Base-by-base conservation (phyloP, 257 asterid species). In the Dorcoceras hygrometricum region DNA sequence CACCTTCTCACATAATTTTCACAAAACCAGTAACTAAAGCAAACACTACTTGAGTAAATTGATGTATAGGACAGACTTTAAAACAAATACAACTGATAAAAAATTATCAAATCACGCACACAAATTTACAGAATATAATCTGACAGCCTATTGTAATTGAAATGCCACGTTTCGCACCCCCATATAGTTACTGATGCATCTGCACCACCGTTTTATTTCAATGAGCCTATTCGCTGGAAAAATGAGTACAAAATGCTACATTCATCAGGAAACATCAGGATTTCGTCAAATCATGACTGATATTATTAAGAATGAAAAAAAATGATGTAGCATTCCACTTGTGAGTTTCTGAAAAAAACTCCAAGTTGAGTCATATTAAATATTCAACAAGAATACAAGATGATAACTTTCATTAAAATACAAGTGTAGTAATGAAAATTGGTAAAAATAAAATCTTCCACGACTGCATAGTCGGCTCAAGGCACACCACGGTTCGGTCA, bases 231-330 rank as follows among this genome's bases (percentile, higher is more conserved):
- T 7, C 11, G 3, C 9, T 12, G 19, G 34, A 58, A 18, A 14
- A 26, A 23, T 8, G 25, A 11, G 24, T 20, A 29, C 61, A 22
- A 8, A 14, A 32, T 9, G 39, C 43, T 19, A 51, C 9, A 19
- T 29, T 50, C 67, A 57, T 66, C 19, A 10, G 28, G 50, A 36
- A n/a, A n/a, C n/a, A n/a, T n/a, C n/a, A n/a, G n/a, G n/a, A n/a
- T 54, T 60, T 23, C 62, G 16, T 8, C 68, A 57, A n/a, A n/a
- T n/a, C 22, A n/a, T 4, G 16, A 51, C 27, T 51, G 32, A 25
- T 6, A 66, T 57, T 24, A 10, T 27, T n/a, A 16, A 22, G 12
- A 67, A 24, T 16, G 50, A 4, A 22, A 31, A 9, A 34, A 43
- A 14, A 4, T 43, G 19, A 43, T 14, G 16, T 43, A 43, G 51